phyloP scores from a whole-genome alignment of 2,329 filamentous ascomycete species.

The Ilyonectria sp. region DNA sequence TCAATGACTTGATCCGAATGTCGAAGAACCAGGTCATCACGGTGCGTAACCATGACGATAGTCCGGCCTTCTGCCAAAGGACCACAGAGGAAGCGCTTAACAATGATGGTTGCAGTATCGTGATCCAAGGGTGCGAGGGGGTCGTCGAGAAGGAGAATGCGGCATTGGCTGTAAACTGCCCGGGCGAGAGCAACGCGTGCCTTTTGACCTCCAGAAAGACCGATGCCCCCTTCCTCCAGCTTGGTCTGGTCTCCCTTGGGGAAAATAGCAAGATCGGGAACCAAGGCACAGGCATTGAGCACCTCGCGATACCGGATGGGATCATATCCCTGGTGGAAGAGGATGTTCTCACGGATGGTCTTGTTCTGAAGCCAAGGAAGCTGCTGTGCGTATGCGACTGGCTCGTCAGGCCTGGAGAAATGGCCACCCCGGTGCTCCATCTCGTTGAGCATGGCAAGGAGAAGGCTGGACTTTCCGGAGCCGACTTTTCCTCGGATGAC shows the following conservation, averaged over 20 bases:
- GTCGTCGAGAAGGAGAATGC: conserved; percentile 73
- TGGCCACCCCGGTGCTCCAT: conserved; percentile 75
- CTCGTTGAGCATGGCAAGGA: conserved; percentile 73
- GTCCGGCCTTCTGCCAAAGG: conserved; percentile 75
- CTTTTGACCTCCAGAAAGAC: conserved; percentile 75
- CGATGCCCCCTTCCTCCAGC: conserved; percentile 75
- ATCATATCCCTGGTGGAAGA: conserved; percentile 73
- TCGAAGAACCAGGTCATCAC: conserved; percentile 82
- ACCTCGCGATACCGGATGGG: conserved; percentile 70
- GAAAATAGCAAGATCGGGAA: conserved; percentile 70
- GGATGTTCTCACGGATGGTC: conserved; percentile 75
- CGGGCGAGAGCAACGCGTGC: conserved; percentile 75
- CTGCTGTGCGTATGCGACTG: conserved; percentile 71
- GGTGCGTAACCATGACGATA: conserved; percentile 84
- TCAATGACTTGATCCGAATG: conserved; percentile 83
- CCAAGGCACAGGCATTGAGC: conserved; percentile 72
- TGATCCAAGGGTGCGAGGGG: conserved; percentile 76
- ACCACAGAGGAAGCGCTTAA: conserved; percentile 74
- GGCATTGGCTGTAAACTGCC: conserved; percentile 72
- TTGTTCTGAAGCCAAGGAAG: conserved; percentile 77
- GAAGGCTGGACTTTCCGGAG: conserved; percentile 72
- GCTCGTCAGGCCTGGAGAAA: conserved; percentile 63
- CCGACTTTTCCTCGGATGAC: conserved; percentile 73
- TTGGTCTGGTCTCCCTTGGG: conserved; percentile 70
- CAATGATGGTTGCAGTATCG: conserved; percentile 71